Evolutionary conservation across 2,329 filamentous ascomycete species (phyloP).

Genomic region (Ceratocystis papillata): DNA sequence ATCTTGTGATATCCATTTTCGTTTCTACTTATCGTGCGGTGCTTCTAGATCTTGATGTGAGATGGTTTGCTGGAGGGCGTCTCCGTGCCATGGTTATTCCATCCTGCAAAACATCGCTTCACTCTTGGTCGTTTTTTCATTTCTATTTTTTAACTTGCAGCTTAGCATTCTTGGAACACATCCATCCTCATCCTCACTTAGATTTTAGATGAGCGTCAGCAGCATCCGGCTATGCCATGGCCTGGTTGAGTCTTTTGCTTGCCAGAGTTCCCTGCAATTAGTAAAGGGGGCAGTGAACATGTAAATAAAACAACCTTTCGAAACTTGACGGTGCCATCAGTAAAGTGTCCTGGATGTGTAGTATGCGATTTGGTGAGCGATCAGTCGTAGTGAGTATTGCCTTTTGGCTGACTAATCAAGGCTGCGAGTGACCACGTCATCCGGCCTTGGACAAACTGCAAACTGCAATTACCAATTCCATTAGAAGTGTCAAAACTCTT

Average conservation of each 20-base stretch:
- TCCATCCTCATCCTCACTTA: background rate
- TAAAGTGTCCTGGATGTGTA: background rate
- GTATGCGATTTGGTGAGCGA: background rate
- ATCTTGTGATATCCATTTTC: constrained; percentile 15
- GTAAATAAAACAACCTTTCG: constrained; percentile 15
- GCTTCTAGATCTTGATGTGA: background rate
- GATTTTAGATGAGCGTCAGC: constrained; percentile 7
- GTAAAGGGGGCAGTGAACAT: constrained; percentile 15
- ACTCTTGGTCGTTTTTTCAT: background rate
- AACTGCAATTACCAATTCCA: too few relatives aligned
- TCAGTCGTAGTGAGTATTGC: background rate
- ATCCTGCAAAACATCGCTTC: background rate
- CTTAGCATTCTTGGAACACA: constrained; percentile 3
- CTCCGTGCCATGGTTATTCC: background rate
- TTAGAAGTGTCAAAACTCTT: too few relatives aligned
- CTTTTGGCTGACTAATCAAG: too few relatives aligned
- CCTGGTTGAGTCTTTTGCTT: background rate
- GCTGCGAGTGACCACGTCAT: too few relatives aligned
- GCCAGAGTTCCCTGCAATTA: constrained; percentile 8
- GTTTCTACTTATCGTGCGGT: constrained; percentile 8
- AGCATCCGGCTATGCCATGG: background rate
- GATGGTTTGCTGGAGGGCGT: background rate
- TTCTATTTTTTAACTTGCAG: constrained; percentile 9
- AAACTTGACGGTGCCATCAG: background rate
- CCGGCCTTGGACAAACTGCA: too few relatives aligned